A percentile compares a stretch with the other conserved stretches of the same genome.
Conservation (phyloP, 441 rosid species). For the Omphalea diandra region DNA sequence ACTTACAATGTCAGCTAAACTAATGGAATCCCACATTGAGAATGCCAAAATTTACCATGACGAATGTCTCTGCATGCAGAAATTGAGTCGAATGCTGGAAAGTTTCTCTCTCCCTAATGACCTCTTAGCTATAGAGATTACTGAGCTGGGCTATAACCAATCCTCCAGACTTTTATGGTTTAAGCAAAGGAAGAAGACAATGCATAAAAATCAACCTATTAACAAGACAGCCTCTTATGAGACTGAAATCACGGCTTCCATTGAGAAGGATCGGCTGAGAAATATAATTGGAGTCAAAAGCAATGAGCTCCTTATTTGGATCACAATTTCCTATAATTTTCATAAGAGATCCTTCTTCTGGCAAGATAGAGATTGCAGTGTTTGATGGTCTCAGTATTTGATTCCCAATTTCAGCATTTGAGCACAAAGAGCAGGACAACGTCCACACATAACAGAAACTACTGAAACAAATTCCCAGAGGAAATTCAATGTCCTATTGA, state of each 20-base stretch:
- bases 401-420: slow-evolving; percentile 46
- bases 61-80: slow-evolving; percentile 40
- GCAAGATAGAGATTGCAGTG: slow-evolving; percentile 34
- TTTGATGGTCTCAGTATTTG: slow-evolving; percentile 30
- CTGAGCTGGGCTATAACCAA: slow-evolving; percentile 44
- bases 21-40: slow-evolving; percentile 32
- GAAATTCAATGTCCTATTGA: too few species aligned
- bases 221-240: slow-evolving; percentile 35
- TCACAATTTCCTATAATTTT: slow-evolving; percentile 35
- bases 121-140: slow-evolving; percentile 35
- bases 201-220: slow-evolving; percentile 35
- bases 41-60: slow-evolving; percentile 48
- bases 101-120: slow-evolving; percentile 39
- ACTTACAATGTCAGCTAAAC: slow-evolving; percentile 31
- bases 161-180: slow-evolving; percentile 48
- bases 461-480: too few species aligned
- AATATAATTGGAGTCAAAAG: slow-evolving; percentile 35
- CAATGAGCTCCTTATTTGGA: slow-evolving; percentile 42
- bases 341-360: slow-evolving; percentile 33
- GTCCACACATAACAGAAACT: background rate
- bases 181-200: slow-evolving; percentile 41
- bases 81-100: slow-evolving; percentile 36
- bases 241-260: slow-evolving; percentile 36
- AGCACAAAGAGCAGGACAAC: slow-evolving; percentile 30
- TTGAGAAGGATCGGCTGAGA: slow-evolving; percentile 38